These are phyloP conservation scores for Hansfordia pulvinata DNA, from an alignment of 2,329 filamentous ascomycete genomes.

Conservation along the genomic window DNA sequence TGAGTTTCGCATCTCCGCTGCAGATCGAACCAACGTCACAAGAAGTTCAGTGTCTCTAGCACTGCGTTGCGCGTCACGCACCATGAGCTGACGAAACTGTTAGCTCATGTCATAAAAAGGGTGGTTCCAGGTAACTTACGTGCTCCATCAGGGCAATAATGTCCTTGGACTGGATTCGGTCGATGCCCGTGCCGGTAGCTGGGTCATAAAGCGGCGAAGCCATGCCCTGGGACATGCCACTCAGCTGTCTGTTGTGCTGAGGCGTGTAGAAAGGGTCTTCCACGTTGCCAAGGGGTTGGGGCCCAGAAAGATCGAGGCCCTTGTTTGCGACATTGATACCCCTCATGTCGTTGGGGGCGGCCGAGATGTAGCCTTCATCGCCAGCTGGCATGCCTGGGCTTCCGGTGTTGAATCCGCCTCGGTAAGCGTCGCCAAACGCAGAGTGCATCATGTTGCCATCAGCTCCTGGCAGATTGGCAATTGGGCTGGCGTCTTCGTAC, in stretches of 20 bases:
- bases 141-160: constrained; percentile 98
- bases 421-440: constrained; percentile 23
- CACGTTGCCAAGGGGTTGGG: constrained; percentile 34
- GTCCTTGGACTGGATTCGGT: constrained; percentile 89
- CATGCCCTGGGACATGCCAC: constrained; percentile 87
- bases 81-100: constrained; percentile 54
- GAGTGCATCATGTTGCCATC: constrained; percentile 33
- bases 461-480: constrained; percentile 38
- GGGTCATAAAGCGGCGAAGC: constrained; percentile 81
- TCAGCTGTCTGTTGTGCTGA: constrained; percentile 55
- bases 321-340: constrained; percentile 40
- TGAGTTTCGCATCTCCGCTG: constrained; percentile 91
- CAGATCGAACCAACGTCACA: constrained; percentile 83
- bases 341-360: constrained; percentile 42
- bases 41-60: constrained; percentile 94
- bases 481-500: constrained; percentile 50
- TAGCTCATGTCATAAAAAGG: too few relatives aligned
- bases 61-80: constrained; percentile 90
- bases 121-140: too few relatives aligned
- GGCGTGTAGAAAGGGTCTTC: constrained; percentile 56
- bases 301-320: constrained; percentile 37
- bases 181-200: constrained; percentile 74
- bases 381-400: constrained; percentile 48
- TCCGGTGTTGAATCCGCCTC: constrained; percentile 34
- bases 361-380: constrained; percentile 90